Evolutionary conservation across 1,284 basidiomycete genomes (phyloP), one percentile per base, ranked within the genome.

Genomic region (Xerocomus subilludens): DNA sequence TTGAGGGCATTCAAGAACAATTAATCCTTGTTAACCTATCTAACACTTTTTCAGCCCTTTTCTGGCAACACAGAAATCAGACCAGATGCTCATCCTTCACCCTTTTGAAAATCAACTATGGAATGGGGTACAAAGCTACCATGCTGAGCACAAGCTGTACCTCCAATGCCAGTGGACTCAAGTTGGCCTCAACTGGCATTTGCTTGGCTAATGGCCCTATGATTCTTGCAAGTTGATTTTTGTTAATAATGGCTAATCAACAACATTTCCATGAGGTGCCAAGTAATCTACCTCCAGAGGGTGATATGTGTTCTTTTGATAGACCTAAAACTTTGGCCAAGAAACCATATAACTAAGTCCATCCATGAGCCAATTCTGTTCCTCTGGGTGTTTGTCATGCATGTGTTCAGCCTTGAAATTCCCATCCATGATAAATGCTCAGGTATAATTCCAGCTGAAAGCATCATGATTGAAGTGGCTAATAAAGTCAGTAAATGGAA

Each of bases 11-110:
- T 45, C 4, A 71, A 16, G 32, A 81, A 32, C 0, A 70, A 67
- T 25, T 77, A 81, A 42, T 81, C 78, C 71, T 81, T 80, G 60
- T 81, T 80, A 4, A 49, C 45, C 33, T 80, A n/a, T n/a, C n/a
- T n/a, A n/a, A n/a, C n/a, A n/a, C n/a, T n/a, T n/a, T n/a, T n/a
- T n/a, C n/a, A n/a, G n/a, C n/a, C n/a, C n/a, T n/a, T n/a, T n/a
- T n/a, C n/a, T n/a, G n/a, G n/a, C n/a, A n/a, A n/a, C n/a, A n/a
- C n/a, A n/a, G n/a, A n/a, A n/a, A n/a, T n/a, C n/a, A n/a, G n/a
- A n/a, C n/a, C n/a, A n/a, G n/a, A n/a, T n/a, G n/a, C 58, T 8
- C 25, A 60, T 36, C 6, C 1, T 18, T 60, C 35, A 8, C 25
- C 32, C 6, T 53, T 36, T 14, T 60, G 58, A 20, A 60, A 60